These are phyloP conservation scores for Dionaea muscipula DNA, from an alignment of 179 eudicot species.

Conservation along the genomic window DNA sequence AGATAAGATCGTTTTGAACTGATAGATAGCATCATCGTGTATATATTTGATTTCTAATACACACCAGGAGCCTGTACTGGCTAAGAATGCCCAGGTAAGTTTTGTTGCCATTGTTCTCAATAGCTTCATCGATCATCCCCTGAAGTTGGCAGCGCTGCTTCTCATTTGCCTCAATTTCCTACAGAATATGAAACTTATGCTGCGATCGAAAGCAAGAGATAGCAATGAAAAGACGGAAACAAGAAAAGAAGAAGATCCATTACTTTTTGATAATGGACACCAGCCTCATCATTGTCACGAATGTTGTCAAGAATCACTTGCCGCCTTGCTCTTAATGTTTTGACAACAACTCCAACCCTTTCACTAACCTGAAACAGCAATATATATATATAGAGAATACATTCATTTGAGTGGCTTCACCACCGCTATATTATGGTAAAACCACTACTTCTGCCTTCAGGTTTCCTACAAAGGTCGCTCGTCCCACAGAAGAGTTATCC, in stretches of 20 bases:
- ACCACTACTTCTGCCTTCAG: too few relatives aligned
- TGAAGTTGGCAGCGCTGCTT: slow-evolving; percentile 61
- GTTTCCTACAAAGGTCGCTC: too few relatives aligned
- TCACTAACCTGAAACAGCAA: slow-evolving; percentile 35
- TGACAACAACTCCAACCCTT: slow-evolving; percentile 48
- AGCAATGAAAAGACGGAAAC: slow-evolving; percentile 1
- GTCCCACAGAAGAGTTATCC: too few relatives aligned
- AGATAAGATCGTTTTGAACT: background rate
- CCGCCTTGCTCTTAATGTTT: slow-evolving; percentile 47
- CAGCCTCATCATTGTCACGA: slow-evolving; percentile 77
- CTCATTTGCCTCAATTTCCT: slow-evolving; percentile 81
- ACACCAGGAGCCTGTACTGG: slow-evolving; percentile 76
- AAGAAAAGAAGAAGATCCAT: slow-evolving; percentile 2
- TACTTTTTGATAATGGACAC: slow-evolving; percentile 57
- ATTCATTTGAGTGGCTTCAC: too few relatives aligned
- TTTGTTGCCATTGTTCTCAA: slow-evolving; percentile 54
- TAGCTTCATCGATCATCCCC: slow-evolving; percentile 64
- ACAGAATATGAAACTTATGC: too few relatives aligned
- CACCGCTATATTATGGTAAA: too few relatives aligned
- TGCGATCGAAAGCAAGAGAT: background rate
- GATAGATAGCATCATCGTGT: too few relatives aligned
- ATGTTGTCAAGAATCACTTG: slow-evolving; percentile 70
- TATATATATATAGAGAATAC: background rate
- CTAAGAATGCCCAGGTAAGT: slow-evolving; percentile 68
- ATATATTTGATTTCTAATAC: too few relatives aligned